Base-by-base conservation (phyloP, 148 eudicot species). In the Chenopodium quinoa region DNA sequence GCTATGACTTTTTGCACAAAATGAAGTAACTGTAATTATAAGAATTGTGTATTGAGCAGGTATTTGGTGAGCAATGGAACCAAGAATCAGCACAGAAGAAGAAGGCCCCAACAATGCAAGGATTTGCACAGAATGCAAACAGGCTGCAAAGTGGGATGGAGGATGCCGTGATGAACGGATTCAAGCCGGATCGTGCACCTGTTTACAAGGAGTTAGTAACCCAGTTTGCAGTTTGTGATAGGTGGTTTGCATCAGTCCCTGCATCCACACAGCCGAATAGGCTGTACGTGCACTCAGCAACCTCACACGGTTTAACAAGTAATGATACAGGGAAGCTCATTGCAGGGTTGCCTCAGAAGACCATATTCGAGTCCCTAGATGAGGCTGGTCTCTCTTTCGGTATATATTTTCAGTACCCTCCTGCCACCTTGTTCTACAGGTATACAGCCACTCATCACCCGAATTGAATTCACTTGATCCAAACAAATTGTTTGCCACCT, bases 171-270 rank as follows among this genome's bases (percentile, higher is more conserved):
- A 92, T 93, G 97, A 92, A 89, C 40, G 97, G 97, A 56, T 91
- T 93, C 85, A 88, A 81, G 25, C 97, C 97, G 20, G 93, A 89
- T 20, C 50, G 69, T 20, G 82, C 92, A 14, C 92, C 95, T 8
- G 89, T 92, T 68, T 92, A 84, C 85, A 90, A 84, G 79, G 93
- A 90, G 80, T 79, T 93, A 70, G 90, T 91, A 22, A 29, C 85
- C 62, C 90, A 93, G 76, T 93, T 93, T 79, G 97, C 91, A 0
- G 92, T 93, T 23, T 93, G 97, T 58, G 97, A 93, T 50, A 85
- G 96, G 63, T 92, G 96, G 96, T 92, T 92, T 52, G 89, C 91
- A 16, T 86, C 96, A 8, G 75, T 86, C 8, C 96, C 92, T 0
- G 89, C 91, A 23, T 87, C 91, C n/a, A 91, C 93, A 7, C 96